Evolutionary conservation across 2,329 filamentous ascomycete genomes (phyloP), one percentile per base, ranked within the genome.

Genomic region (Sarocladium oryzae): DNA sequence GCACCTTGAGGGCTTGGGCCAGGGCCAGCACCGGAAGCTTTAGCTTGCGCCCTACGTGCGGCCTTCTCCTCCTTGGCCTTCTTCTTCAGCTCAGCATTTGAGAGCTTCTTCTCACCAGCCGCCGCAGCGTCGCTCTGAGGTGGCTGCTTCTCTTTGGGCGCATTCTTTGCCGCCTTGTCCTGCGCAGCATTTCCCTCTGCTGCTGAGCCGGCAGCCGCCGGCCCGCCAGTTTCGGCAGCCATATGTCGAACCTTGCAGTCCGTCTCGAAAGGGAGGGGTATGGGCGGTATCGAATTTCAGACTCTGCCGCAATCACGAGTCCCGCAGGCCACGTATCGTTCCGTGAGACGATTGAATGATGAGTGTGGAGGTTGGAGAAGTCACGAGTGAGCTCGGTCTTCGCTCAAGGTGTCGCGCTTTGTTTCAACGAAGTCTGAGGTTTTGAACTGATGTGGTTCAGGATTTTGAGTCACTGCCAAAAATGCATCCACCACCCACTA

Each of bases 1-100:
- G 32, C 30, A 11, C 46, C 46, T 49, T 36, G 30, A 58, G 56
- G 54, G 24, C 68, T 63, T 10, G 70, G 70, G 18, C 66, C 65
- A 52, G 68, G 69, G 2, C 73, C 69, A 26, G 64, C 64, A 55
- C 78, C 78, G 3, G 76, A 73, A 26, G 74, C 73, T 64, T 85
- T 89, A 61, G 77, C 81, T 62, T 84, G 84, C 46, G 87, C 89
- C 71, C 92, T 80, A 55, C 89, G 79, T 43, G 90, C 90, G 50
- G 88, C 86, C 72, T 96, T 97, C 66, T 96, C 92, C 28, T 89
- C 91, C 67, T 96, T 92, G 55, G 86, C 86, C 65, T 82, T 84
- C 61, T 91, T 92, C 71, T 97, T 97, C 62, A 95, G 65, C 68
- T 95, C 87, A 18, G 89, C 89, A 32, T 79, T 78, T 2, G 86